A percentile compares a stretch with the other conserved stretches of the same genome.
Conservation (phyloP, 2,329 filamentous ascomycete species). For the Talaromyces atroroseus region DNA sequence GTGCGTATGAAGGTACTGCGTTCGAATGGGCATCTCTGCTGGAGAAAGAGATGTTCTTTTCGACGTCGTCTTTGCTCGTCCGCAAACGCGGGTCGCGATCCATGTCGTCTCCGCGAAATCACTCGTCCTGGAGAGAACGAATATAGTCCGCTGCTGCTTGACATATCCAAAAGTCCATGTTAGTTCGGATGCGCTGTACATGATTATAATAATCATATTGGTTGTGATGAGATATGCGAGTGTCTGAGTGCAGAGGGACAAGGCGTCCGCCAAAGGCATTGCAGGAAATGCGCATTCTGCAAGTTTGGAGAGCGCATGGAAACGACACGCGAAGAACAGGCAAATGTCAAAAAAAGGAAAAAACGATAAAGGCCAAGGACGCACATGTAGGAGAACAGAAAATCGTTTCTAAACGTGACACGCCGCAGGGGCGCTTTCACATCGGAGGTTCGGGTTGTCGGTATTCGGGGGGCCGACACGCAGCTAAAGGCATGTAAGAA, state of each 20-base stretch:
- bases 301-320: neutral
- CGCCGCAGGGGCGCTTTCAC: neutral
- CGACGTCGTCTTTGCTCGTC: slow-evolving; percentile 14
- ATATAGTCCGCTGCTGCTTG: neutral
- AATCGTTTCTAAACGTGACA: neutral
- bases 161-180: slow-evolving; percentile 1
- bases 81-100: slow-evolving; percentile 32
- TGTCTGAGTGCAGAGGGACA: neutral
- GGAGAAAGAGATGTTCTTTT: slow-evolving; percentile 11
- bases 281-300: neutral
- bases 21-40: slow-evolving; percentile 11
- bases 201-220: neutral
- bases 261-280: neutral
- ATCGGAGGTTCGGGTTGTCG: neutral
- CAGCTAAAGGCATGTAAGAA: neutral
- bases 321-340: neutral
- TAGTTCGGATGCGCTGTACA: neutral
- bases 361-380: neutral
- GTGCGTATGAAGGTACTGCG: slow-evolving; percentile 1
- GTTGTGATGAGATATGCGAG: neutral
- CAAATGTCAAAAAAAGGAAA: neutral
- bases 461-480: neutral
- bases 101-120: slow-evolving; percentile 17
- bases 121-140: neutral
- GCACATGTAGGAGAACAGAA: neutral